These are phyloP conservation scores for Wilhelminamyces savonicus DNA, from an alignment of 805 yeast genomes.

Conservation along the genomic window DNA sequence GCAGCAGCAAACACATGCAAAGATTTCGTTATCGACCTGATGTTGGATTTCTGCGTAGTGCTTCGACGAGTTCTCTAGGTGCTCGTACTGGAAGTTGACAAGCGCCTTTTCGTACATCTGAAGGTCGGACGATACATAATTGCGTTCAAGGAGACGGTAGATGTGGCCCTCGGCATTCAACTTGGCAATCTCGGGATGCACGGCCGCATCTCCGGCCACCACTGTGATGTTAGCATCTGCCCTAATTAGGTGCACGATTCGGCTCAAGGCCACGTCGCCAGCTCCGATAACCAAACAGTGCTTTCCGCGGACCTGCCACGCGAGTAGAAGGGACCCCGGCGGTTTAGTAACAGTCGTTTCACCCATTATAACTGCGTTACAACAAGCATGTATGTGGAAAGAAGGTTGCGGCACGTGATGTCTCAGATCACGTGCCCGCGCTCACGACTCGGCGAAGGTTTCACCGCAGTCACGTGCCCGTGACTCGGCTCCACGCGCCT, in stretches of 20 bases:
- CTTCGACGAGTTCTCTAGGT: conserved; percentile 1
- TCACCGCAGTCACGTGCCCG: no score
- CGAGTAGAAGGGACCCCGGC: conserved; percentile 56
- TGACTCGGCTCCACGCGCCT: no score
- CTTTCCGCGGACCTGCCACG: conserved; percentile 65
- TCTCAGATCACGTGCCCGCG: no score
- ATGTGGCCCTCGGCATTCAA: conserved; percentile 34
- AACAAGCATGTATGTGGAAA: no score
- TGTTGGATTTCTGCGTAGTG: conserved; percentile 25
- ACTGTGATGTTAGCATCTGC: conserved; percentile 71
- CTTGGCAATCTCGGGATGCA: conserved; percentile 22
- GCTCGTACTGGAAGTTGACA: conserved; percentile 2
- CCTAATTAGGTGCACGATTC: conserved; percentile 58
- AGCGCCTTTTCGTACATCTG: conserved; percentile 37
- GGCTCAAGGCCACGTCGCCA: conserved; percentile 68
- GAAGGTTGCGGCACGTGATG: no score
- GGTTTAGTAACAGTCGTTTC: no score
- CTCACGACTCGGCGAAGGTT: no score
- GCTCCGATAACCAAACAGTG: conserved; percentile 74
- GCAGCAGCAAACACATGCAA: conserved; percentile 67
- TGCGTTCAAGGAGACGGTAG: conserved; percentile 33
- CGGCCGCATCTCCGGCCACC: conserved; percentile 35
- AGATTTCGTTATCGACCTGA: conserved; percentile 32
- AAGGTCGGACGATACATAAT: conserved; percentile 43
- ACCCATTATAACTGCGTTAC: no score